These are phyloP conservation scores for Monilinia polystroma DNA, from an alignment of 2,329 filamentous ascomycete species.

Conservation along the genomic window DNA sequence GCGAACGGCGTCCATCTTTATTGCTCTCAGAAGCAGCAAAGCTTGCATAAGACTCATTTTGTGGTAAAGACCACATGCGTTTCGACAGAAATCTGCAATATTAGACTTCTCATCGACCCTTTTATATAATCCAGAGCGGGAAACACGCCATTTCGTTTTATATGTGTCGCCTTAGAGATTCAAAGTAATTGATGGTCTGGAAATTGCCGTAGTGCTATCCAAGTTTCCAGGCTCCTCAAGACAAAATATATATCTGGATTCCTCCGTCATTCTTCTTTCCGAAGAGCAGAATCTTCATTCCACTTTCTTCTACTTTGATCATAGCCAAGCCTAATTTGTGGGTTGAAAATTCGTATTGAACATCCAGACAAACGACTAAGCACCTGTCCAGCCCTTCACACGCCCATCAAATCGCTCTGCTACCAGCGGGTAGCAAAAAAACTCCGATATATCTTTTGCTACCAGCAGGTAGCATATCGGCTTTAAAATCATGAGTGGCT, in stretches of 20 bases:
- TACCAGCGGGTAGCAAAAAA: constrained; percentile 16
- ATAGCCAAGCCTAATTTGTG: neutral
- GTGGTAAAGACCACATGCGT: neutral
- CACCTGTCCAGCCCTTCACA: neutral
- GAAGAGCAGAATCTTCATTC: neutral
- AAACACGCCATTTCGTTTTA: neutral
- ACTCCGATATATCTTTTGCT: constrained; percentile 21
- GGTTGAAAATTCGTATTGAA: neutral
- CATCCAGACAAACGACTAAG: neutral
- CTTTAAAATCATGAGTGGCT: constrained; percentile 36
- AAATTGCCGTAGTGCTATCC: neutral
- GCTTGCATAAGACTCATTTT: neutral
- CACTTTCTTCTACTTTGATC: neutral
- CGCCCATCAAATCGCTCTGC: neutral
- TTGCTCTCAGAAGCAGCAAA: neutral
- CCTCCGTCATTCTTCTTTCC: neutral
- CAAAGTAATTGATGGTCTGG: neutral
- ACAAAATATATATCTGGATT: neutral
- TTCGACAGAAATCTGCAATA: neutral
- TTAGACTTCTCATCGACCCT: neutral
- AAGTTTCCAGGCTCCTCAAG: neutral
- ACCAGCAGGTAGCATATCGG: constrained; percentile 34
- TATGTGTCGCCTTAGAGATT: neutral
- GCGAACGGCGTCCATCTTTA: neutral
- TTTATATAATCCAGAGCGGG: neutral